phyloP scores from a whole-genome alignment of 2,329 filamentous ascomycete genomes.

The Herpotrichia juniperi region DNA sequence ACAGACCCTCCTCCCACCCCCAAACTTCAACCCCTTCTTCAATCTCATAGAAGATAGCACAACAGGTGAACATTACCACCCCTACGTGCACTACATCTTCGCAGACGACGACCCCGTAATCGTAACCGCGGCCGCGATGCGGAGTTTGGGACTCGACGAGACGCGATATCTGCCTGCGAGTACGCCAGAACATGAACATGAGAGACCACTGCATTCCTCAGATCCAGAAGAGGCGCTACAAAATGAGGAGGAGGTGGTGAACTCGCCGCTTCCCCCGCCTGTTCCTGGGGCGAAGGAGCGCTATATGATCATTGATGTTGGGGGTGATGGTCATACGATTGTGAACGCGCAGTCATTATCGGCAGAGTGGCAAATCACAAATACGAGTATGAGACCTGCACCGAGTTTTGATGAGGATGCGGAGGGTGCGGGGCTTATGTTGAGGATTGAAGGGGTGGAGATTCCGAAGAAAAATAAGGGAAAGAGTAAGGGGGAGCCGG shows the following conservation, averaged over 20 bases:
- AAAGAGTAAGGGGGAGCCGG: constrained; percentile 35
- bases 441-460: constrained; percentile 65
- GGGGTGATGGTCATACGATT: constrained; percentile 58
- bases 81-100: constrained; percentile 90
- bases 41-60: constrained; percentile 78
- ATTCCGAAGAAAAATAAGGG: constrained; percentile 37
- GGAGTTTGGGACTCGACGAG: constrained; percentile 56
- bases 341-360: constrained; percentile 74
- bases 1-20: constrained; percentile 46
- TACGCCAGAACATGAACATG: constrained; percentile 20
- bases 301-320: constrained; percentile 63
- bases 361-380: constrained; percentile 72
- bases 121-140: constrained; percentile 69
- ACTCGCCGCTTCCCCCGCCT: constrained; percentile 54
- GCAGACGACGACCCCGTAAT: constrained; percentile 85
- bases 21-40: constrained; percentile 80
- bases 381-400: constrained; percentile 60
- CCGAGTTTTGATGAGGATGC: constrained; percentile 65
- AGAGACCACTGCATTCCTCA: background rate
- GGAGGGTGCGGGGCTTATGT: constrained; percentile 59
- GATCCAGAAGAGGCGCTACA: constrained; percentile 21
- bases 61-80: constrained; percentile 79
- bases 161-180: constrained; percentile 45
- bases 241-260: constrained; percentile 24
- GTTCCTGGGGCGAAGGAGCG: constrained; percentile 58